Evolutionary conservation across 345 rosid genomes (phyloP).

Genomic region (Barbarea vulgaris): DNA sequence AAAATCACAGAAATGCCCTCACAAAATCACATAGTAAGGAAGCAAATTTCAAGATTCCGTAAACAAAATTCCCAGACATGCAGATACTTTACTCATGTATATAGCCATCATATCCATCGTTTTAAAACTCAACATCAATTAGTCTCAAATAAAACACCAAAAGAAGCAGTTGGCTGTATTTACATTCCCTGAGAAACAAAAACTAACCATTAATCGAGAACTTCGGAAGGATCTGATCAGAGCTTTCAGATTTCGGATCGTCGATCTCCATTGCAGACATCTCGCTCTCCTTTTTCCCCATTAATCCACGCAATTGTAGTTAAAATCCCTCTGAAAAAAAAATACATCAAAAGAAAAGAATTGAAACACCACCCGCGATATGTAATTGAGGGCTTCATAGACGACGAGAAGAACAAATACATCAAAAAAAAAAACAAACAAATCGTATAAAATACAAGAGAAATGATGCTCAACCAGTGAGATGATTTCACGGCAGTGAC

Average conservation of each 20-base stretch:
- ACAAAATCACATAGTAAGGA: neutral
- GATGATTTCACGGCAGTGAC: neutral
- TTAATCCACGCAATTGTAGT: slow-evolving; percentile 27
- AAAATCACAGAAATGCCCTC: neutral
- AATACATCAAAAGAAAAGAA: neutral
- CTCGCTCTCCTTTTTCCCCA: slow-evolving; percentile 55
- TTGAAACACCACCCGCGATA: neutral
- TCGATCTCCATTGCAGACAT: slow-evolving; percentile 74
- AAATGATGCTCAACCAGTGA: neutral
- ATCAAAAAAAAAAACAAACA: neutral
- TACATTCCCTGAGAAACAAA: neutral
- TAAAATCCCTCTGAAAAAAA: neutral
- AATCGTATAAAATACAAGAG: neutral
- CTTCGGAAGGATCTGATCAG: slow-evolving; percentile 65
- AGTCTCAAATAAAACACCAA: neutral
- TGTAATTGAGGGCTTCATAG: neutral
- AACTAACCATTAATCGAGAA: slow-evolving; percentile 78
- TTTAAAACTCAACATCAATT: neutral
- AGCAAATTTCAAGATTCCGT: slow-evolving; percentile 9
- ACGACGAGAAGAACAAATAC: neutral
- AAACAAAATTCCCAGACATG: slow-evolving; percentile 18
- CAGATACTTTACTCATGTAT: neutral
- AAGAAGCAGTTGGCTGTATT: neutral
- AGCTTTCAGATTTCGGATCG: slow-evolving; percentile 50
- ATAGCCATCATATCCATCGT: neutral